Percentiles rank a stretch among this genome's conserved stretches.
Evolutionary conservation across 2,329 filamentous ascomycete species (phyloP).

Genomic region (Aspergillus piperis): DNA sequence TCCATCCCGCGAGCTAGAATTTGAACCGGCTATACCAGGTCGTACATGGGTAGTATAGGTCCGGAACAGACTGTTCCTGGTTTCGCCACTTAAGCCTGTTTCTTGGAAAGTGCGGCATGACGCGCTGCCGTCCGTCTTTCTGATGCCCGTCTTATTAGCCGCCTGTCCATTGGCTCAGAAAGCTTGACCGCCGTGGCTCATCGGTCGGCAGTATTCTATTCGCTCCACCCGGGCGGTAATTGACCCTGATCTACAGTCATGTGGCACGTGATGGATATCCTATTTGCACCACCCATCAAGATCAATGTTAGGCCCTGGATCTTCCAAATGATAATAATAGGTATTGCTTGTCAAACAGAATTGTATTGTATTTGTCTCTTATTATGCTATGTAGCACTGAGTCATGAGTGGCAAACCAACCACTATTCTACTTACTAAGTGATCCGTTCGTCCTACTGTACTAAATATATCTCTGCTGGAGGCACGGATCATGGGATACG

Average conservation of each 20-base stretch:
- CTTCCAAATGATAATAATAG: neutral
- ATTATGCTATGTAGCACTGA: too few relatives aligned
- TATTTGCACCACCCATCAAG: neutral
- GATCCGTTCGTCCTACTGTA: too few relatives aligned
- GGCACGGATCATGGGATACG: too few relatives aligned
- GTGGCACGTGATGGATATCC: neutral
- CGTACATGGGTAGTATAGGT: neutral
- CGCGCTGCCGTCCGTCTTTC: neutral
- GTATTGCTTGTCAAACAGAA: neutral
- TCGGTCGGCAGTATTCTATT: neutral
- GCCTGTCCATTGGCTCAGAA: neutral
- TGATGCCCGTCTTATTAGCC: slow-evolving; percentile 1
- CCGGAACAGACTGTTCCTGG: neutral
- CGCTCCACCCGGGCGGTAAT: neutral
- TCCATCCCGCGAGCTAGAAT: neutral
- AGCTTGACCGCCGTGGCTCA: neutral
- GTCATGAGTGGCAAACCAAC: too few relatives aligned
- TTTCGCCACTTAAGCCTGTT: neutral
- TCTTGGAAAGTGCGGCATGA: slow-evolving; percentile 1
- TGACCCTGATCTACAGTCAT: neutral
- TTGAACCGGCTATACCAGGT: neutral
- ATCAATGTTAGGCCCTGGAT: neutral
- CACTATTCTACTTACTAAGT: too few relatives aligned
- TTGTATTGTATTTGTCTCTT: neutral
- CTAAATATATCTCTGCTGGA: too few relatives aligned